Evolutionary conservation across 1,284 basidiomycete genomes (phyloP).

Genomic region (Fomes fomentarius): DNA sequence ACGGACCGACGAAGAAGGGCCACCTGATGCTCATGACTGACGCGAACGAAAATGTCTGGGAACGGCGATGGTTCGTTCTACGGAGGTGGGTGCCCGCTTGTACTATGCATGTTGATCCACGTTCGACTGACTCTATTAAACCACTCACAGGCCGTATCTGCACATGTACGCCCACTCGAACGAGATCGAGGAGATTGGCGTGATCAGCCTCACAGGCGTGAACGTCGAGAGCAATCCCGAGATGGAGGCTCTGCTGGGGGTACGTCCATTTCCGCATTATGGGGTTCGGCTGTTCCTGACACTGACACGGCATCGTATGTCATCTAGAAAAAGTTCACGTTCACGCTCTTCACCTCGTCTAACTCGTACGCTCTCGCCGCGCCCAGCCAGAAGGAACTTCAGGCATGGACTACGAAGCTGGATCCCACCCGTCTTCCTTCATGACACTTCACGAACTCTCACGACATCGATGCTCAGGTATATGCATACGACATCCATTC

Average conservation of each 20-base stretch:
- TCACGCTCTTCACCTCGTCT: constrained; percentile 87
- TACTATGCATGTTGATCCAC: too few relatives aligned
- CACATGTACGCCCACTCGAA: constrained; percentile 83
- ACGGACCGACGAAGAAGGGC: constrained; percentile 85
- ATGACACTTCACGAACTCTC: constrained; percentile 23
- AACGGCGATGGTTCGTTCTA: constrained; percentile 86
- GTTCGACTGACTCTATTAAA: too few relatives aligned
- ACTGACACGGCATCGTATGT: background rate
- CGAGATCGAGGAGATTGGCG: constrained; percentile 82
- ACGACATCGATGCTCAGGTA: constrained; percentile 10
- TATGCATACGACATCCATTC: too few relatives aligned
- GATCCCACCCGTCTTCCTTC: constrained; percentile 66
- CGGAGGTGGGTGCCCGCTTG: constrained; percentile 67
- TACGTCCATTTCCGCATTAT: constrained; percentile 47
- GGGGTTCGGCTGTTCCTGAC: background rate
- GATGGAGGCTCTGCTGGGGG: constrained; percentile 85
- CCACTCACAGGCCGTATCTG: constrained; percentile 91
- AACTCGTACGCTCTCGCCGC: constrained; percentile 90
- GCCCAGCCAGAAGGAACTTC: constrained; percentile 77
- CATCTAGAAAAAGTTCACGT: constrained; percentile 76
- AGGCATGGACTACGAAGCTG: constrained; percentile 80
- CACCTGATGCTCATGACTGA: constrained; percentile 80
- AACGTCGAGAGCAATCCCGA: constrained; percentile 87
- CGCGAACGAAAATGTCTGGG: constrained; percentile 82
- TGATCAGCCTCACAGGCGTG: constrained; percentile 85